A percentile compares a stretch with the other conserved stretches of the same genome.
Conservation (phyloP, 148 eudicot species). For the Rhododendron mucronatum region DNA sequence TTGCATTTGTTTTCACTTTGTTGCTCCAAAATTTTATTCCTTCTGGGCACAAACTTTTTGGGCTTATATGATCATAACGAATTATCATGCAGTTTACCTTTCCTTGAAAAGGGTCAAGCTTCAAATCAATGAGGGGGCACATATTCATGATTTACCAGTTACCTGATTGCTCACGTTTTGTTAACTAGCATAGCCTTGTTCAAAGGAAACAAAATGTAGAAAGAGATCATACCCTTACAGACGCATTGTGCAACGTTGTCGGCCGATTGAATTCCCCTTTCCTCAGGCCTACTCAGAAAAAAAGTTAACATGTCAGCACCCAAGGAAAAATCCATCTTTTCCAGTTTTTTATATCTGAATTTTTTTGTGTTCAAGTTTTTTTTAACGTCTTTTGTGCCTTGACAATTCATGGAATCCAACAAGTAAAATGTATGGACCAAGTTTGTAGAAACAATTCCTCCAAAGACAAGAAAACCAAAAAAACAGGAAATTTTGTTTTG, state of each 20-base stretch:
- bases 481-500: not conserved
- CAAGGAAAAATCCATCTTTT: not conserved
- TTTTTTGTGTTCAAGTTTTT: not conserved
- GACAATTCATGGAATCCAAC: not conserved
- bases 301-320: constrained; percentile 2
- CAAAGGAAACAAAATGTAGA: not conserved
- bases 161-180: not conserved
- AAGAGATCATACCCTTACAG: constrained; percentile 8
- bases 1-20: not conserved
- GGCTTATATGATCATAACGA: not conserved
- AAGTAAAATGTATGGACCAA: not conserved
- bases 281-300: constrained; percentile 24
- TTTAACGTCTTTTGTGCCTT: not conserved
- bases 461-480: not conserved
- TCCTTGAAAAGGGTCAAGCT: not conserved
- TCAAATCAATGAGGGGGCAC: not conserved
- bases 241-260: not conserved
- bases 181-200: not conserved
- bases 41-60: not conserved
- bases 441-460: not conserved
- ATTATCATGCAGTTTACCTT: not conserved
- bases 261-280: constrained; percentile 15
- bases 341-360: not conserved
- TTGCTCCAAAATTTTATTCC: not conserved
- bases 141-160: not conserved